Conservation (phyloP, 805 yeast species). For the Kuraishia hungarica region DNA sequence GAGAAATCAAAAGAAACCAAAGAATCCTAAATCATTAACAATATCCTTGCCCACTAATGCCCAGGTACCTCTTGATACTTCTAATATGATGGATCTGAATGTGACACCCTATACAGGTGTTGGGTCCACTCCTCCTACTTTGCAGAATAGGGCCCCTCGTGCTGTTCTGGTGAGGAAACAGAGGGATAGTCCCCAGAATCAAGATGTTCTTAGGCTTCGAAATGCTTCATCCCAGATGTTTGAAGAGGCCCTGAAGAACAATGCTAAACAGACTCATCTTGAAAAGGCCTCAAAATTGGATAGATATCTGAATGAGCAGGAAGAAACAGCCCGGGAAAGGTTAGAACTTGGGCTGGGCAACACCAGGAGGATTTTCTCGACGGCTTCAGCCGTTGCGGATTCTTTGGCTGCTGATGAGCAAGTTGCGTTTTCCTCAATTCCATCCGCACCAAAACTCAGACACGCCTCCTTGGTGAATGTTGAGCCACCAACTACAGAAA, state of each 20-base stretch:
- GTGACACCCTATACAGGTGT: neutral
- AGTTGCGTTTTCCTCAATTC: neutral
- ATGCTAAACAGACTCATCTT: neutral
- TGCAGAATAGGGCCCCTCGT: neutral
- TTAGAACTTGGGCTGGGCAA: neutral
- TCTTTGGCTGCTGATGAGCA: no score
- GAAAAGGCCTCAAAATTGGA: slow-evolving; percentile 1
- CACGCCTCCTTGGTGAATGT: neutral
- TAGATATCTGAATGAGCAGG: slow-evolving; percentile 1
- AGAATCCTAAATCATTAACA: neutral
- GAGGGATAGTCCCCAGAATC: neutral
- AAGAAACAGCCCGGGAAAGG: neutral
- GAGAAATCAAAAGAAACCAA: neutral
- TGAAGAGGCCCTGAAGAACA: neutral
- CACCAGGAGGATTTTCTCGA: neutral
- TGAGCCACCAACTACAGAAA: neutral
- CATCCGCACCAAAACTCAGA: neutral
- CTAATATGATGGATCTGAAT: neutral
- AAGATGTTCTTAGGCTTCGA: neutral
- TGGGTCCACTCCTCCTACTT: neutral
- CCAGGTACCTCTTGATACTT: neutral
- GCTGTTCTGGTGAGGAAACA: neutral
- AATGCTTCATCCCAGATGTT: neutral
- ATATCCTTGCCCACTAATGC: neutral
- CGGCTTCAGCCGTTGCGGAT: no score